Evolutionary conservation across 1,284 basidiomycete genomes (phyloP).

Genomic region (Marasmius tenuissimus): DNA sequence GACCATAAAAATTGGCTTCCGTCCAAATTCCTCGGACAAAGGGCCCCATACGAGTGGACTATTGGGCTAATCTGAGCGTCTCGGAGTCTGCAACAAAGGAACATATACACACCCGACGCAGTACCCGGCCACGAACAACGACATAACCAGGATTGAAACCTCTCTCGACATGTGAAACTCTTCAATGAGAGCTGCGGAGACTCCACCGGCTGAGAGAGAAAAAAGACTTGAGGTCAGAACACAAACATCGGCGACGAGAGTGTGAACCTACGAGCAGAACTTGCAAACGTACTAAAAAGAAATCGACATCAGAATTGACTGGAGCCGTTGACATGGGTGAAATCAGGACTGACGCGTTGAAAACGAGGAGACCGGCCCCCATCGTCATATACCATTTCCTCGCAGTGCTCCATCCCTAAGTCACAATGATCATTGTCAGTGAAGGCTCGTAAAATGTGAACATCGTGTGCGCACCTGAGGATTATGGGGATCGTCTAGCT

Average conservation of each 20-base stretch:
- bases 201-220: conserved; percentile 44
- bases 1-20: conserved; percentile 66
- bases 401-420: conserved; percentile 35
- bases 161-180: conserved; percentile 60
- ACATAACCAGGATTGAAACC: conserved; percentile 46
- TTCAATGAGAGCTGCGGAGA: conserved; percentile 42
- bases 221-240: neutral
- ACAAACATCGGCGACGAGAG: neutral
- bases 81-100: neutral
- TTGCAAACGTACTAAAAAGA: conserved; percentile 52
- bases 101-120: conserved; percentile 42
- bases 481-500: conserved; percentile 32
- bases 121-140: conserved; percentile 58
- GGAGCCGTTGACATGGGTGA: neutral
- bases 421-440: neutral
- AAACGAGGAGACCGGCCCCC: conserved; percentile 60
- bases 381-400: conserved; percentile 54
- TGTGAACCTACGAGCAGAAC: conserved; percentile 46
- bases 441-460: neutral
- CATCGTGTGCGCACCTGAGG: conserved; percentile 27
- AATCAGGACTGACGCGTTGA: conserved; percentile 52
- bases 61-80: neutral
- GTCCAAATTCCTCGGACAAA: conserved; percentile 49
- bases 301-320: conserved; percentile 13
- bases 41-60: conserved; percentile 67